phyloP scores from a whole-genome alignment of 176 grass and related monocot genomes.

The Carex cristatella region DNA sequence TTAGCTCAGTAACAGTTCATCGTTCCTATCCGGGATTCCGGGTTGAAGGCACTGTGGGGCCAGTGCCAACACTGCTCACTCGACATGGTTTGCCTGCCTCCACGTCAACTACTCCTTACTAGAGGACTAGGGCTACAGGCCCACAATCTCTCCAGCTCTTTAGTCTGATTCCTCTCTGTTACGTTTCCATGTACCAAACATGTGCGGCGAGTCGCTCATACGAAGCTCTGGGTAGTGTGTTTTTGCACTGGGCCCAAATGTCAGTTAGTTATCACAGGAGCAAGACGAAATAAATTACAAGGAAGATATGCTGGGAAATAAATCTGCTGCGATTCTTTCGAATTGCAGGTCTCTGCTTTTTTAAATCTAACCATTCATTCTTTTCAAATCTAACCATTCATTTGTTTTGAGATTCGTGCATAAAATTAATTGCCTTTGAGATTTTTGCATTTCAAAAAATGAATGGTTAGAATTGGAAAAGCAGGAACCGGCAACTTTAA shows the following conservation, averaged over 20 bases:
- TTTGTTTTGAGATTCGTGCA: too few species aligned
- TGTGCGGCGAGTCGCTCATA: neutral
- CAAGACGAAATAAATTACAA: neutral
- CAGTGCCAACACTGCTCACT: neutral
- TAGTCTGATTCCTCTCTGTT: neutral
- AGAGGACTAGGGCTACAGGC: neutral
- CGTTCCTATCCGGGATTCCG: conserved; percentile 7
- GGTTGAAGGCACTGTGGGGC: neutral
- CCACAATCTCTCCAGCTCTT: neutral
- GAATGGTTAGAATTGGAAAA: too few species aligned
- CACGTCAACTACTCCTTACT: neutral
- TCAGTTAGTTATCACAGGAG: neutral
- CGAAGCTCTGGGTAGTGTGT: neutral
- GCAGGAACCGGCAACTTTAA: too few species aligned
- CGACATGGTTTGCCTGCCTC: conserved; percentile 4
- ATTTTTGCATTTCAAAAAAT: too few species aligned
- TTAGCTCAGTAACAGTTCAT: too few species aligned
- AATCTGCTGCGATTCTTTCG: too few species aligned
- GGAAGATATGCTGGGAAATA: too few species aligned
- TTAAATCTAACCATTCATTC: too few species aligned
- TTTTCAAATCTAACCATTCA: too few species aligned
- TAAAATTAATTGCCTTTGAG: too few species aligned
- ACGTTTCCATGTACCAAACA: too few species aligned
- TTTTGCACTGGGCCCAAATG: neutral
- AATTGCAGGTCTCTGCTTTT: too few species aligned